Evolutionary conservation across 139 green algal genomes (phyloP), one percentile per base, ranked within the genome.

Genomic region (Chlorella vulgaris): DNA sequence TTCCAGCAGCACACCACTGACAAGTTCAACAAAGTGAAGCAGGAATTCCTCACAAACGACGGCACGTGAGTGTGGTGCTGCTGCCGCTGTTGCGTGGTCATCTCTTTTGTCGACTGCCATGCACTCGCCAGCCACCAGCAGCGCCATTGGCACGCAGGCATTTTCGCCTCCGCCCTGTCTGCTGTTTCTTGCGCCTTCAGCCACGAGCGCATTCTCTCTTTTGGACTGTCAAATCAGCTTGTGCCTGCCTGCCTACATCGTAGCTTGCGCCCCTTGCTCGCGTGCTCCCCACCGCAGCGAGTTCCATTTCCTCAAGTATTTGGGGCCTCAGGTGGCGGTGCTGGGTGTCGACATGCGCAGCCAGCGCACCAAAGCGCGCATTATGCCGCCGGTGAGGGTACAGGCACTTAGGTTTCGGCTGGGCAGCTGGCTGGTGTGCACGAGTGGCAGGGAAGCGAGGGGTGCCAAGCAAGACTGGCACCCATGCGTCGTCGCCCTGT

Each of bases 1-100:
- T 95, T 95, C 83, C 91, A 95, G 86, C 85, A 93, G 63, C 89
- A 93, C 71, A 91, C 90, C 65, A 92, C 87, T 3, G 28, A 67
- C 47, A 78, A 85, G 15, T 67, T 69, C 62, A 78, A 75, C 61
- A 38, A 73, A 2, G 36, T 71, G 38, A 35, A 69, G 38, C 15
- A 61, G 31, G 67, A 84, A 43, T 85, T 79, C 50, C 31, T 87
- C 47, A 2, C 26, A 22, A 83, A 74, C 24, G 63, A 76, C 35
- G 77, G 77, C 65, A 22, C 8, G 77, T 68, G 66, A 50, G 65
- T 58, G 47, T 24, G 13, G 15, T 10, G 47, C 13, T 10, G 47
- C 47, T n/a, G n/a, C n/a, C n/a, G n/a, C n/a, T n/a, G n/a, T n/a
- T n/a, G n/a, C n/a, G n/a, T n/a, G n/a, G n/a, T n/a, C n/a, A n/a